phyloP scores from a whole-genome alignment of 129 eudicot genomes.

The Smallanthus sonchifolius region DNA sequence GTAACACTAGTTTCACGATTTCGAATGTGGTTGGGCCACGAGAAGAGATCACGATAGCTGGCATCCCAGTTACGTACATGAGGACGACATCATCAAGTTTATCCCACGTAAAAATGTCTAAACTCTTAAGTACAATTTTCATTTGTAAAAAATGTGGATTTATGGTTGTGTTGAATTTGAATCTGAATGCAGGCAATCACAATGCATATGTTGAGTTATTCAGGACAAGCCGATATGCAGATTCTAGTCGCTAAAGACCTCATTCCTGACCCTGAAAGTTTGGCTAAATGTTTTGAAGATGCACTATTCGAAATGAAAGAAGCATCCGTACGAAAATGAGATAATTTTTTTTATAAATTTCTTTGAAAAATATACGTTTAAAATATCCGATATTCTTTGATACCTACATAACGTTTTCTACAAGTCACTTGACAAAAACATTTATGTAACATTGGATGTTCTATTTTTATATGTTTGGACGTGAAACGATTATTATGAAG shows the following conservation, averaged over 20 bases:
- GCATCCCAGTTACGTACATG: constrained; percentile 52
- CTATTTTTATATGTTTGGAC: neutral
- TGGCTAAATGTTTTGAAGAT: constrained; percentile 75
- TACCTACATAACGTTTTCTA: neutral
- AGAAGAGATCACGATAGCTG: constrained; percentile 60
- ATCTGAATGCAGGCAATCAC: constrained; percentile 59
- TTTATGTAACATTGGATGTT: neutral
- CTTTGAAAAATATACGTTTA: neutral
- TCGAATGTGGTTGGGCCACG: constrained; percentile 71
- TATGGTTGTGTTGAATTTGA: constrained; percentile 3
- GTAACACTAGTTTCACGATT: constrained; percentile 68
- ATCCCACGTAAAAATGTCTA: constrained; percentile 50
- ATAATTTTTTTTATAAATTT: neutral
- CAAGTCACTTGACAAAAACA: neutral
- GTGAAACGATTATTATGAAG: neutral
- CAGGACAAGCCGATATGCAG: constrained; percentile 76
- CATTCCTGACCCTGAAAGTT: constrained; percentile 55
- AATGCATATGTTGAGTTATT: constrained; percentile 87
- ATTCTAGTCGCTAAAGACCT: constrained; percentile 80
- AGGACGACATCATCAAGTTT: constrained; percentile 52
- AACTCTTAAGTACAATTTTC: neutral
- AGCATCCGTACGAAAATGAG: constrained; percentile 23
- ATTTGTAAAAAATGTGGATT: neutral
- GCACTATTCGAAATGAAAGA: constrained; percentile 69
- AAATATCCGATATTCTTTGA: neutral